Conservation (phyloP, 768 basidiomycete species). For the Rhodotorula taiwanensis region DNA sequence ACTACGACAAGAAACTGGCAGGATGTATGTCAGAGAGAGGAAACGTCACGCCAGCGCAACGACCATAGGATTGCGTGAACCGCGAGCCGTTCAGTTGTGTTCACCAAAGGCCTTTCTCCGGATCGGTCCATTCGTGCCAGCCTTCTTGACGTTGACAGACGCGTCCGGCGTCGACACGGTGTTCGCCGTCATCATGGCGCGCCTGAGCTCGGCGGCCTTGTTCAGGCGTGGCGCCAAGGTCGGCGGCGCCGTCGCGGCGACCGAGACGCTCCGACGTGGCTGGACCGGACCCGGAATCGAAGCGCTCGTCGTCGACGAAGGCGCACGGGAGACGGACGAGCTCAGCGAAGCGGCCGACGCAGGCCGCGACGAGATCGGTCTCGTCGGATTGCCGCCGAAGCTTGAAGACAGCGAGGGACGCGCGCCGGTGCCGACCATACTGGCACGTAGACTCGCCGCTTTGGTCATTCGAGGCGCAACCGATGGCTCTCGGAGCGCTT, state of each 20-base stretch:
- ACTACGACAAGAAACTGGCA: too few relatives aligned
- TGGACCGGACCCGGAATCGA: background rate
- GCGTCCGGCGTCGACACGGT: background rate
- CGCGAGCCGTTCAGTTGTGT: too few relatives aligned
- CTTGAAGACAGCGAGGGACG: background rate
- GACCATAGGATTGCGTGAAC: too few relatives aligned
- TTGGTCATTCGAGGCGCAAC: slow-evolving; percentile 11
- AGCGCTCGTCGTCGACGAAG: background rate
- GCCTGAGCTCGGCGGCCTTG: slow-evolving; percentile 10
- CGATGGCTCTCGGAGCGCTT: slow-evolving; percentile 5
- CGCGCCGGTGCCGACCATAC: background rate
- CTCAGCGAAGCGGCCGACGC: background rate
- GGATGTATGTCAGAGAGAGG: too few relatives aligned
- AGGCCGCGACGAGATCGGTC: background rate
- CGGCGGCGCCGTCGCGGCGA: background rate
- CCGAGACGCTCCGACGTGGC: background rate
- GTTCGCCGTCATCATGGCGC: background rate
- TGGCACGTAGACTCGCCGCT: background rate
- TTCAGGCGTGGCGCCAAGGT: slow-evolving; percentile 3
- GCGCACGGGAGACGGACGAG: background rate
- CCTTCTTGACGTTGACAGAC: too few relatives aligned
- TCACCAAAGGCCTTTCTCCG: too few relatives aligned
- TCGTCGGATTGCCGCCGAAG: too few relatives aligned
- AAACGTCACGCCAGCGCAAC: too few relatives aligned
- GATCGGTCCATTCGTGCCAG: too few relatives aligned